Evolutionary conservation across 2,329 filamentous ascomycete species (phyloP), one percentile per base, ranked within the genome.

Genomic region (Fusarium sp.): DNA sequence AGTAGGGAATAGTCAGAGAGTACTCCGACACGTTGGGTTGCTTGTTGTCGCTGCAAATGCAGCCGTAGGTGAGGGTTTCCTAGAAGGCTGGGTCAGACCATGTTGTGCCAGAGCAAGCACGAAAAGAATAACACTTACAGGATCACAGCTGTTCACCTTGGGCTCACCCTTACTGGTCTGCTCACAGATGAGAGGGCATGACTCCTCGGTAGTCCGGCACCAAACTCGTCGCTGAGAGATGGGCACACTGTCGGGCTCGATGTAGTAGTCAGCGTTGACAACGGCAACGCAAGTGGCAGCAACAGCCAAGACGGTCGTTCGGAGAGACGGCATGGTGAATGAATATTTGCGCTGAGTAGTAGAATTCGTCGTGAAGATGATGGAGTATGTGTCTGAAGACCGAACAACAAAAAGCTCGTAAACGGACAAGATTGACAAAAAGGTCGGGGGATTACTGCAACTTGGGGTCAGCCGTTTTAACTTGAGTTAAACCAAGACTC

Each of bases 1-100:
- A 94, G 88, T 90, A 96, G 37, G 94, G 94, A 30, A 97, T 86
- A 2, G 94, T 95, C 76, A 94, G 87, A 22, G 91, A 92, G 88
- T 93, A 97, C 83, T 95, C 88, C 79, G 92, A 90, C 58, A 94
- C 84, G 84, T 95, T 95, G 75, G 94, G 94, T 62, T 88, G 84
- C 71, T 87, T 81, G 80, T 90, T 89, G 80, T 93, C 87, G 72
- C 87, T 87, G 85, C 94, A 97, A 76, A 94, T 86, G 82, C 94
- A 97, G 72, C 87, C 86, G 84, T 92, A 96, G n/a, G 85, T 87
- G 59, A 96, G 87, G 22, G 86, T 84, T 61, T 87, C 79, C 90
- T 92, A 64, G 27, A 32, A 30, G 68, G 32, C 63, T 65, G 27
- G 17, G 56, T 69, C 32, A 69, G 59, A 17, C 37, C 12, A 35